Base-by-base conservation (phyloP, 495 filamentous ascomycete species). In the Tuber aestivum region DNA sequence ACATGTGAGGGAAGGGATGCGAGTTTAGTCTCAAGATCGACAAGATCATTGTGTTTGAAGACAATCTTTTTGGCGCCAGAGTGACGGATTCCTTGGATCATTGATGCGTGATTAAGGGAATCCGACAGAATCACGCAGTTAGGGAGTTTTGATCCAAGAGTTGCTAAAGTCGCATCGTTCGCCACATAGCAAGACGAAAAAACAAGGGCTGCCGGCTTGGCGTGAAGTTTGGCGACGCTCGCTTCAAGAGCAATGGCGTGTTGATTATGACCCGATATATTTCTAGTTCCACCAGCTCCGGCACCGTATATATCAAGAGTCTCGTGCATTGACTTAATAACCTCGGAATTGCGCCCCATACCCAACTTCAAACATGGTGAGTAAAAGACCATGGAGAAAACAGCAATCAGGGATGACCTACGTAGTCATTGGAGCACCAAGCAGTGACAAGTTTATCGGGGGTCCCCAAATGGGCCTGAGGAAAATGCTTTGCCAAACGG, bases 81-180 rank as follows among this genome's bases (percentile, higher is more conserved):
- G 85, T 98, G 95, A 32, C 96, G 93, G 82, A 99, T 99, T 71
- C 95, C 95, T 85, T 98, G 96, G 80, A 99, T 99, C 95, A 99
- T 99, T 35, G 94, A 97, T 27, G 96, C 95, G 83, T 99, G 95
- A 83, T 99, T 99, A 79, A 97, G 86, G 82, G 91, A 94, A 85
- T 99, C 95, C 18, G 93, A 97, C 10, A 99, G 85, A 75, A 97
- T 96, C 37, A 99, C 95, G 84, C 95, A 99, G 80, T 97, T 90
- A 18, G 95, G 96, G 82, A 99, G 86, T 85, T 98, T 98, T 84
- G 93, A 96, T 10, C 95, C 95, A 35, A 99, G 87, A 8, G 95
- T 99, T 16, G 95, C 95, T 40, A 99, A 90, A 0, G 96, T 98
- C 40, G 96, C 96, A 86, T 99, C 95, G 82, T 99, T 99, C 79